phyloP scores from a whole-genome alignment of 2,329 filamentous ascomycete genomes.

The Fusarium bulbicola region DNA sequence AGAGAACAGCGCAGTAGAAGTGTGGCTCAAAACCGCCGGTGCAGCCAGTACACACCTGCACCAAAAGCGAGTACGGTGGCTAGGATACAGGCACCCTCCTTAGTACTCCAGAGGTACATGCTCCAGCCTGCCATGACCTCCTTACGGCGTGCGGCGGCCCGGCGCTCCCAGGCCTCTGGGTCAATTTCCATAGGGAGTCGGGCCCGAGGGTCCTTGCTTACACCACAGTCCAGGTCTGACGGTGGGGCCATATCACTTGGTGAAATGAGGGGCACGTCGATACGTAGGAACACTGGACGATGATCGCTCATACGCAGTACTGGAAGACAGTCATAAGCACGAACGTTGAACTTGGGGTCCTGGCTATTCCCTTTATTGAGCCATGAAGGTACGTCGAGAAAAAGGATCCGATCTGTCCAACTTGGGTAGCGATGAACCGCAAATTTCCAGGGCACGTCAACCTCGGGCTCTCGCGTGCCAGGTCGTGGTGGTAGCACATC shows the following conservation, averaged over 20 bases:
- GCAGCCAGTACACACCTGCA: slow-evolving; percentile 57
- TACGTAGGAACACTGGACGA: slow-evolving; percentile 79
- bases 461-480: slow-evolving; percentile 43
- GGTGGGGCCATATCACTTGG: slow-evolving; percentile 52
- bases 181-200: slow-evolving; percentile 62
- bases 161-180: slow-evolving; percentile 62
- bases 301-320: slow-evolving; percentile 88
- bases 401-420: slow-evolving; percentile 94
- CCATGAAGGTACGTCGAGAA: slow-evolving; percentile 69
- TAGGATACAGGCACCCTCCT: slow-evolving; percentile 58
- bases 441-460: slow-evolving; percentile 53
- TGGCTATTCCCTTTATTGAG: slow-evolving; percentile 44
- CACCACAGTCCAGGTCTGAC: slow-evolving; percentile 24
- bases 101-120: slow-evolving; percentile 64
- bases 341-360: slow-evolving; percentile 56
- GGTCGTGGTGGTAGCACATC: slow-evolving; percentile 51
- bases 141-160: slow-evolving; percentile 55
- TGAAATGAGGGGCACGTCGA: slow-evolving; percentile 69
- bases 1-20: neutral
- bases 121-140: slow-evolving; percentile 63
- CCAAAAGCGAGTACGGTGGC: slow-evolving; percentile 53
- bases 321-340: slow-evolving; percentile 78
- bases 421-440: slow-evolving; percentile 85
- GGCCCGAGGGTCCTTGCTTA: slow-evolving; percentile 53
- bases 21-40: neutral